Conservation (phyloP, 2,329 filamentous ascomycete genomes). For the Nigrograna mackinnonii region DNA sequence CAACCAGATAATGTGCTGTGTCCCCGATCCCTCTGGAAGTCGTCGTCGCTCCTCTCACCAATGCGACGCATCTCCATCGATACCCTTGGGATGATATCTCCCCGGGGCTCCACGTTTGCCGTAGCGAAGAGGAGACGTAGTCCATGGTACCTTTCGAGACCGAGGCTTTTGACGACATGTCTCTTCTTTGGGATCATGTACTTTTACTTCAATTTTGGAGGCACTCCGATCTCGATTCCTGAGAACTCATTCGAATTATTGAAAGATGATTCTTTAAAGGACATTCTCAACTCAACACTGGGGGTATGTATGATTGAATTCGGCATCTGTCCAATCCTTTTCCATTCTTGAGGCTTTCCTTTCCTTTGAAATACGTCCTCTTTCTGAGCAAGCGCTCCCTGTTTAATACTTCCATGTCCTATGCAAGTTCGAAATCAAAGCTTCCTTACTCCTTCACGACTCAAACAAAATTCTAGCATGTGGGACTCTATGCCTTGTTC, state of each 20-base stretch:
- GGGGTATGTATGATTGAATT: conserved; percentile 21
- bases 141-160: conserved; percentile 21
- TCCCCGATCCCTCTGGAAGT: conserved; percentile 4
- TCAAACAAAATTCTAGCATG: too few species aligned
- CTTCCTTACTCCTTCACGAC: too few species aligned
- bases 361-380: too few species aligned
- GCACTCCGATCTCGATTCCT: conserved; percentile 18
- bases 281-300: conserved; percentile 30
- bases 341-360: too few species aligned
- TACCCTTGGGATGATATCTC: conserved; percentile 26
- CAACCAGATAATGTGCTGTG: conserved; percentile 12
- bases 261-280: conserved; percentile 21
- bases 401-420: too few species aligned
- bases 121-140: conserved; percentile 18
- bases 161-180: conserved; percentile 25
- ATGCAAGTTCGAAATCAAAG: too few species aligned
- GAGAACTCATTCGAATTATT: conserved; percentile 25
- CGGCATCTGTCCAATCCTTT: too few species aligned
- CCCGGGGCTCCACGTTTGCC: conserved; percentile 17
- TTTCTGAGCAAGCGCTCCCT: too few species aligned
- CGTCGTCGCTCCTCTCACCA: conserved; percentile 1
- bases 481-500: too few species aligned
- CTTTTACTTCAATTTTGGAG: conserved; percentile 20
- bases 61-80: conserved; percentile 35
- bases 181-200: conserved; percentile 24